Base-by-base conservation (phyloP, 2,329 filamentous ascomycete species). In the Dothiorella sarmentorum region DNA sequence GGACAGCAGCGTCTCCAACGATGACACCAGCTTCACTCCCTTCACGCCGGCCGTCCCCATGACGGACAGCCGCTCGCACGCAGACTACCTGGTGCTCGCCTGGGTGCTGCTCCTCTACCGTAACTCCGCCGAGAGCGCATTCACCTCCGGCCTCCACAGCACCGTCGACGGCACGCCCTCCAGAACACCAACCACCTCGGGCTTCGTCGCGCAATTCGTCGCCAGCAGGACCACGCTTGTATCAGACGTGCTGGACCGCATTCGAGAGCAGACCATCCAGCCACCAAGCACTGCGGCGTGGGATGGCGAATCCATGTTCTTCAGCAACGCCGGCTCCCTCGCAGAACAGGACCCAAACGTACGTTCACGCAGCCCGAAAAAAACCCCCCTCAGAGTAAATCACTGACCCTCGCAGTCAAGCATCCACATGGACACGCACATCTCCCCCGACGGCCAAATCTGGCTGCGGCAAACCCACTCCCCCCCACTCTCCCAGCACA, bases 401-500 rank as follows among this genome's bases (percentile, higher is more conserved):
- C 7, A 11, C 27, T 31, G 27, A 31, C 27, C 27, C 27, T 7
- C 27, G 27, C 27, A 31, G 27, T 31, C 27, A 11, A 31, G 27
- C 27, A 7, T 31, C 27, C 27, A 31, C 27, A 31, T 31, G 27
- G 27, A 31, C 27, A 31, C 27, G 27, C 27, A 11, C 27, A 11
- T 75, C 27, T 60, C 65, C n/a, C n/a, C n/a, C 15, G 58, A 65
- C 38, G 61, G 61, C 7, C 61, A 56, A 2, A 43, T 79, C 20
- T 60, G 72, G 17, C 69, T 77, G 9, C 71, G 69, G 9, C 73
- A 78, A 11, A 61, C 70, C 56, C 67, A 71, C 29, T 69, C 71
- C 13, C 64, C 74, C 3, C 73, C 67, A 35, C 73, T 78, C 64
- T 68, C 76, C 15, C 69, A 67, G 33, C 77, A 76, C 62, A 79